Base-by-base conservation (phyloP, 2,329 filamentous ascomycete species). In the Pseudopyrenochaeta lycopersici region DNA sequence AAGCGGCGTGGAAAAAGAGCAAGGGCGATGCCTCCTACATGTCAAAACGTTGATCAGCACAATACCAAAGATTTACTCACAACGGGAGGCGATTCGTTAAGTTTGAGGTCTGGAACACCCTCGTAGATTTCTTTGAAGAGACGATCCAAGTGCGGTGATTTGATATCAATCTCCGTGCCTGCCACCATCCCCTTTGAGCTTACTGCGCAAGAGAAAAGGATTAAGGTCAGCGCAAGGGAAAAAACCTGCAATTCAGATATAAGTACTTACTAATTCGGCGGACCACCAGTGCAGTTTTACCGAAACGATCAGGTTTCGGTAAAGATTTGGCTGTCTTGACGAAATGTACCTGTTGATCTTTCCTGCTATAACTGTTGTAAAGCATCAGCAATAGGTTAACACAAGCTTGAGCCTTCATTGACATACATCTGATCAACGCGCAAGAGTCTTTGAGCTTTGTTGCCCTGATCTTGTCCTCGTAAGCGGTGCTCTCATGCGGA, bases 351-450 rank as follows among this genome's bases (percentile, higher is more conserved):
- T 46, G 43, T 11, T 31, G 43, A 20, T 46, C 43, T 21, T 46
- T 46, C 11, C 43, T 46, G 30, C 43, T 46, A 18, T 46, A 46
- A 18, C 43, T 46, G 31, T 36, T 35, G 18, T 33, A n/a, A 15
- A n/a, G 4, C 15, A 12, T 46, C 10, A 46, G 43, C 12, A 23
- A 17, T 7, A 14, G 30, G 3, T 23, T 21, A 23, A 21, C 21
- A 18, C 14, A 3, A 17, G 17, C 14, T 10, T 7, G 2, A 35
- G 11, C 15, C 7, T 20, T 2, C 17, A 2, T 38, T 38, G 35
- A 38, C 43, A 21, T 36, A 46, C 43, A 46, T 46, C n/a, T 46
- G 43, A 27, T 46, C 43, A 21, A 46, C 43, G 11, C 43, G 30
- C 30, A 46, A 35, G 10, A 46, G 29, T 17, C 43, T 11, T 15